Base-by-base conservation (phyloP, 2,329 filamentous ascomycete species). In the Sphaerulina musiva region DNA sequence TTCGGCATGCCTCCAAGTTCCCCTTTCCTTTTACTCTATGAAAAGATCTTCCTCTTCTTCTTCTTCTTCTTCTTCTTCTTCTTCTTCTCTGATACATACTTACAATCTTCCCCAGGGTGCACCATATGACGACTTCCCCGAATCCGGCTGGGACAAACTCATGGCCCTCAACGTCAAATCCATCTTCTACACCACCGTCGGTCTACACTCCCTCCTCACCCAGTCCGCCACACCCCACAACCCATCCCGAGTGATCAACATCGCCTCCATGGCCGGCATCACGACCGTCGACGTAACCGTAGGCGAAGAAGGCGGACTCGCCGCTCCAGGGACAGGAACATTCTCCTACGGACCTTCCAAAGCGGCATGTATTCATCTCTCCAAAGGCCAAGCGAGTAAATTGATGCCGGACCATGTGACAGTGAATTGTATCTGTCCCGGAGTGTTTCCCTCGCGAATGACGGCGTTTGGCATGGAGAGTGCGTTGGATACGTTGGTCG, bases 71-170 rank as follows among this genome's bases (percentile, higher is more conserved):
- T 20, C 20, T 20, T 20, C 20, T 2, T 20, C 20, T 20, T 20
- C 20, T 20, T 20, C 20, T 20, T 20, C 2, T 20, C 2, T 20
- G 20, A 20, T 20, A 11, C 11, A 20, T 20, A 11, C 11, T 23
- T 36, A 32, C 9, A 38, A 50, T 43, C 10, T 5, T 34, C 10
- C 17, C 31, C 60, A 63, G 72, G 79, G 78, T 8, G 79, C 75
- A 26, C 75, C 78, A 29, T 81, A 81, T 64, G 77, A 80, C 56
- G 73, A 81, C 64, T 82, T 80, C 61, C 78, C 78, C 0, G 78
- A 80, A 57, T 71, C 74, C 45, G 80, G 76, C 40, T 82, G 79
- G 77, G 79, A 80, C 59, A 78, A 80, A 59, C 70, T 82, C 20
- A 77, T 80, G 58, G 61, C 64, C 2, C 56, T 69, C 4, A 69